These are phyloP conservation scores for Senna tora DNA, from an alignment of 306 rosid genomes.

Conservation along the genomic window DNA sequence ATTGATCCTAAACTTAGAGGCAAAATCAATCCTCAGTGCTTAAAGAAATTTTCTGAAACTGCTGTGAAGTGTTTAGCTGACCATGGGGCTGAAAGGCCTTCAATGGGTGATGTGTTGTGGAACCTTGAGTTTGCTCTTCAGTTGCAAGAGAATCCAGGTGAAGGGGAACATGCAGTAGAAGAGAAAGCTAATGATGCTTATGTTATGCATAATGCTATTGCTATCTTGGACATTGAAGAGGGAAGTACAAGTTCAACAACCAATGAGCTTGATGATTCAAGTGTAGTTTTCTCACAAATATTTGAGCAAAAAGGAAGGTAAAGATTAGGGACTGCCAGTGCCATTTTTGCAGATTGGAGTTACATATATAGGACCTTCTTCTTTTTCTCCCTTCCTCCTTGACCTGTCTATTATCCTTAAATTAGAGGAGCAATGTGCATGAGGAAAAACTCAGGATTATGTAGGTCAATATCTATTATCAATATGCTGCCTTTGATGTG, in stretches of 20 bases:
- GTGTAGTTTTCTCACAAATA: conserved; percentile 40
- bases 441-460: neutral
- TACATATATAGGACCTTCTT: neutral
- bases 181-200: conserved; percentile 39
- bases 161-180: conserved; percentile 21
- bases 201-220: conserved; percentile 23
- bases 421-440: neutral
- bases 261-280: conserved; percentile 28
- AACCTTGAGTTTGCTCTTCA: conserved; percentile 56
- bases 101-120: conserved; percentile 59
- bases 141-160: conserved; percentile 41
- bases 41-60: conserved; percentile 44
- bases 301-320: conserved; percentile 39
- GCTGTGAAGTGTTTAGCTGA: conserved; percentile 49
- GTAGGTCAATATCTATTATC: neutral
- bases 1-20: conserved; percentile 48
- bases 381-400: neutral
- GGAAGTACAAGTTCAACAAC: neutral
- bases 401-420: neutral
- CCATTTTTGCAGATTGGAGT: neutral
- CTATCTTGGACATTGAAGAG: conserved; percentile 23
- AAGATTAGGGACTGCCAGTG: neutral
- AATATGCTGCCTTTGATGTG: neutral
- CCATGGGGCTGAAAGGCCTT: conserved; percentile 49
- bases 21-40: conserved; percentile 31